Evolutionary conservation across 805 yeast genomes (phyloP).

Genomic region (Wickerhamomyces strasburgensis): DNA sequence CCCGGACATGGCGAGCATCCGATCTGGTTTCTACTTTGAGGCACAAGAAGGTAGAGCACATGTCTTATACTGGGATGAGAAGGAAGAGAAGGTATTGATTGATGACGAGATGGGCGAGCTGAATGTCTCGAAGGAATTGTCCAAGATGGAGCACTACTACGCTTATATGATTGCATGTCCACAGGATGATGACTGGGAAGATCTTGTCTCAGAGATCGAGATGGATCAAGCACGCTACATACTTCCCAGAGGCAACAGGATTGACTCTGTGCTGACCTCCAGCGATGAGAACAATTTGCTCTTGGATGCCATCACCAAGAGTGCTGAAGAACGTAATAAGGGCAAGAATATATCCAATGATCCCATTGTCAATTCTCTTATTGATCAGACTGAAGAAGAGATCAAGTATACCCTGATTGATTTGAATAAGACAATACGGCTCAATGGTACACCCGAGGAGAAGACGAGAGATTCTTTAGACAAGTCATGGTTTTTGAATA

Average conservation of each 20-base stretch:
- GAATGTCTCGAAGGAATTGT: slow-evolving; percentile 25
- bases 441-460: slow-evolving; percentile 32
- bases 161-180: slow-evolving; percentile 39
- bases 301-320: slow-evolving; percentile 31
- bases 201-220: slow-evolving; percentile 21
- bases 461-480: slow-evolving; percentile 52
- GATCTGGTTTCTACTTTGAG: slow-evolving; percentile 36
- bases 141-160: slow-evolving; percentile 29
- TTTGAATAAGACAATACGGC: slow-evolving; percentile 33
- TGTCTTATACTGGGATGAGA: slow-evolving; percentile 33
- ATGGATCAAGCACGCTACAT: slow-evolving; percentile 25
- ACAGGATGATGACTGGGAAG: slow-evolving; percentile 27
- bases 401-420: slow-evolving; percentile 40
- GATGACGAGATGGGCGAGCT: slow-evolving; percentile 29
- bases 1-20: slow-evolving; percentile 30
- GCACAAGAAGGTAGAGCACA: slow-evolving; percentile 32
- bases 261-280: slow-evolving; percentile 45
- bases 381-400: slow-evolving; percentile 31
- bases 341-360: slow-evolving; percentile 24
- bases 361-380: slow-evolving; percentile 28
- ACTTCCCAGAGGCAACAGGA: slow-evolving; percentile 21
- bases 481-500: slow-evolving; percentile 52
- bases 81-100: slow-evolving; percentile 27
- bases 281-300: slow-evolving; percentile 42
- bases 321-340: slow-evolving; percentile 23